Conservation (phyloP, 345 rosid genomes). For the Linum lewisii region DNA sequence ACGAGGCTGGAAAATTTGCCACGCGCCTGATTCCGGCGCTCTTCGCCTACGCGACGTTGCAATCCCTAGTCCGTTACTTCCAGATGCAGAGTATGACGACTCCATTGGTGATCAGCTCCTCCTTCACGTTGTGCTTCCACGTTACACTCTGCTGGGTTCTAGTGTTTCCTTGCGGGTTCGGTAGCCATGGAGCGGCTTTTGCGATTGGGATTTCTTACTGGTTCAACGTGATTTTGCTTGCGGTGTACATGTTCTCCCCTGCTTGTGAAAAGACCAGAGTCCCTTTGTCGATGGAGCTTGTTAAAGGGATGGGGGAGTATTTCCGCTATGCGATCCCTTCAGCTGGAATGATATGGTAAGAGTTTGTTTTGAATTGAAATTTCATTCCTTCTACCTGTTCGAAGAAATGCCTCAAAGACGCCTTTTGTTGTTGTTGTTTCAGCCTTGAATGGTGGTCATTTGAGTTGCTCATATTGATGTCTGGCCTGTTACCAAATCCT, state of each 20-base stretch:
- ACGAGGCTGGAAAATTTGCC: not conserved
- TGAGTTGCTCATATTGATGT: conserved; percentile 1
- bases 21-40: not conserved
- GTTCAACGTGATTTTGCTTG: not conserved
- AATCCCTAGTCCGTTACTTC: conserved; percentile 2
- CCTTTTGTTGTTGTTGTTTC: not conserved
- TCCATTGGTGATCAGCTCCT: not conserved
- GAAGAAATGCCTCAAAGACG: not conserved
- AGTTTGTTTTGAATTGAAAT: too few relatives aligned
- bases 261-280: not conserved
- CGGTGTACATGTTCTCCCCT: not conserved
- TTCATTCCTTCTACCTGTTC: not conserved
- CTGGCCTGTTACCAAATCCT: conserved; percentile 1
- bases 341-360: conserved; percentile 2
- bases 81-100: not conserved
- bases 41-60: conserved; percentile 4
- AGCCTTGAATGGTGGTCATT: conserved; percentile 7
- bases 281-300: not conserved
- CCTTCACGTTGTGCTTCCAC: not conserved
- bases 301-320: not conserved
- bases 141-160: not conserved
- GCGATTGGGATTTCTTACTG: conserved; percentile 1
- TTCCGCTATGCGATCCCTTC: conserved; percentile 4
- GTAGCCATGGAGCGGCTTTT: not conserved
- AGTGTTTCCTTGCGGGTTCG: not conserved